Base-by-base conservation (phyloP, 2,329 filamentous ascomycete species). In the Cladosporium sp. region DNA sequence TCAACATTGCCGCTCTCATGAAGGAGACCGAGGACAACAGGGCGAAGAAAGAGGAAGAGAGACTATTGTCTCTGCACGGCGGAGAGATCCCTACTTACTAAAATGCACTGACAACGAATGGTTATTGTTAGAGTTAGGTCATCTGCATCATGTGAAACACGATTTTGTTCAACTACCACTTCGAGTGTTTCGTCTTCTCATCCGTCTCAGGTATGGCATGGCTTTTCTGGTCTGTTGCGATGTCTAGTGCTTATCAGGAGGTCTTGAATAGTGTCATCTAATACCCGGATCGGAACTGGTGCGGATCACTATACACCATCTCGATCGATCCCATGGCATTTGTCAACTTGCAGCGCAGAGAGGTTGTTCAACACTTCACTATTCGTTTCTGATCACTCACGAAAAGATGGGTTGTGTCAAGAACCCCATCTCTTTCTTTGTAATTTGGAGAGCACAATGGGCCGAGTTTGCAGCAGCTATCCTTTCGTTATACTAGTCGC, bases 1-100 rank as follows among this genome's bases (percentile, higher is more conserved):
- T 89, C 88, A 96, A 97, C 74, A 79, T 97, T 72, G 89, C 92
- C 72, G 92, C 89, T 67, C 80, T 98, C 76, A 86, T 95, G 67
- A 83, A 84, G 73, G 93, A 98, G 83, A 99, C 95, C 0, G 92
- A 97, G 76, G 87, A 85, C 3, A 76, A 94, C 33, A 84, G 88
- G 59, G 84, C 88, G 69, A 84, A 84, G 82, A 93, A 90, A 78
- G 94, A 97, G 78, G 89, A 92, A 71, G 92, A 96, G 71, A 77
- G 86, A 31, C 72, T 88, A 65, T 67, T 69, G 28, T 29, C 16
- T 23, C 31, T 46, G 18, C 59, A 55, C 49, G 64, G 58, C n/a
- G 55, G 55, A 18, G 57, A 58, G n/a, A 28, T 65, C 21, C 61
- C 61, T 49, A 29, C 61, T 7, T 53, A 26, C 46, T 63, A 63